phyloP scores from a whole-genome alignment of 2,329 filamentous ascomycete genomes.

The Fusarium mundagurra region DNA sequence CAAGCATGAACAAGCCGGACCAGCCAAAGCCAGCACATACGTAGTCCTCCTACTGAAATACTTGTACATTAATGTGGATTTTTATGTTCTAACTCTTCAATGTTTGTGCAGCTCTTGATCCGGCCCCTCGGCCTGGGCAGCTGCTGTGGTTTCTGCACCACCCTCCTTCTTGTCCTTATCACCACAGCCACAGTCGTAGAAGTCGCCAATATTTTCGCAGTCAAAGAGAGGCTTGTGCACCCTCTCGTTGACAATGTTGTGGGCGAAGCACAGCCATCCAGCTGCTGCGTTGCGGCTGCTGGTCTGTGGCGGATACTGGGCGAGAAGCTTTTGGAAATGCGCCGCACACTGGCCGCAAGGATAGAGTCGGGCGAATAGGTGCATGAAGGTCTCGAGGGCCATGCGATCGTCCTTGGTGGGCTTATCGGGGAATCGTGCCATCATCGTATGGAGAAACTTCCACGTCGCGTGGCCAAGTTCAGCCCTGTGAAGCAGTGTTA shows the following conservation, averaged over 20 bases:
- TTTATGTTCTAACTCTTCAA: not conserved
- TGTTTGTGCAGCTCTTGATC: slow-evolving; percentile 37
- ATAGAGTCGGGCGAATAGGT: slow-evolving; percentile 74
- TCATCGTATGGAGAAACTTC: slow-evolving; percentile 77
- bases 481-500: slow-evolving; percentile 53
- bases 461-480: slow-evolving; percentile 75
- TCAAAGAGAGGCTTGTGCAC: slow-evolving; percentile 71
- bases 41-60: slow-evolving; percentile 7
- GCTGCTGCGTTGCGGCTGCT: slow-evolving; percentile 70
- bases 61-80: slow-evolving; percentile 5
- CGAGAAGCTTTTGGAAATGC: slow-evolving; percentile 71
- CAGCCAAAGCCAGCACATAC: slow-evolving; percentile 33
- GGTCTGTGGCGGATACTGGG: slow-evolving; percentile 72
- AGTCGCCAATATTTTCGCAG: slow-evolving; percentile 74
- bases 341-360: slow-evolving; percentile 75
- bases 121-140: slow-evolving; percentile 23
- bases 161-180: slow-evolving; percentile 64
- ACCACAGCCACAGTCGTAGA: slow-evolving; percentile 77
- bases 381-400: slow-evolving; percentile 71
- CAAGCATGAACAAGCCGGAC: slow-evolving; percentile 28
- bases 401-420: slow-evolving; percentile 70
- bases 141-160: slow-evolving; percentile 19
- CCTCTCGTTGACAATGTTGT: slow-evolving; percentile 74
- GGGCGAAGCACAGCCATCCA: slow-evolving; percentile 74
- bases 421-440: slow-evolving; percentile 74